These are phyloP conservation scores for Stylosanthes scabra DNA, from an alignment of 331 rosid species.

Conservation along the genomic window DNA sequence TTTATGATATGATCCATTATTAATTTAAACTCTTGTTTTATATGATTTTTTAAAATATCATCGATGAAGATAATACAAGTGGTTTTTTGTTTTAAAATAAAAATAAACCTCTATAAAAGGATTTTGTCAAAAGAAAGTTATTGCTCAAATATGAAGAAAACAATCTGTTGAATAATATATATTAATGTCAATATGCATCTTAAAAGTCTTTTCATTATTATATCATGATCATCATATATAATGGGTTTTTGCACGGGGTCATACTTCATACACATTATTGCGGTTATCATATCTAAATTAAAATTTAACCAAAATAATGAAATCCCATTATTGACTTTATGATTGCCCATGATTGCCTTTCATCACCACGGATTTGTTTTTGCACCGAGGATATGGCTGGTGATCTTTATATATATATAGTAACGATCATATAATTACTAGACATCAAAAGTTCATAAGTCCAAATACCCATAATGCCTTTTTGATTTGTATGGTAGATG, in stretches of 20 bases:
- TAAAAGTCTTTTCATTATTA: conserved; percentile 44
- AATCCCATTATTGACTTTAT: conserved; percentile 52
- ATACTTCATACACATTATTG: conserved; percentile 19
- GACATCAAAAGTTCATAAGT: conserved; percentile 9
- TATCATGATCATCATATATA: conserved; percentile 32
- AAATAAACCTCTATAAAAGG: no score
- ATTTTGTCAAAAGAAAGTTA: conserved; percentile 40
- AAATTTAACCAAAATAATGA: conserved; percentile 34
- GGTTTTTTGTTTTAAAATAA: neutral
- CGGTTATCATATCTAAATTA: conserved; percentile 45
- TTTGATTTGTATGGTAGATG: conserved; percentile 30
- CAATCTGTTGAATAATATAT: conserved; percentile 49
- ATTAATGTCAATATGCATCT: conserved; percentile 39
- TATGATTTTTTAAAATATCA: no score
- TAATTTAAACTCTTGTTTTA: no score
- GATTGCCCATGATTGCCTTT: conserved; percentile 45
- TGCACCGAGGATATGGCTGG: neutral
- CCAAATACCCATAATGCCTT: conserved; percentile 22
- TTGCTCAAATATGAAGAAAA: conserved; percentile 53
- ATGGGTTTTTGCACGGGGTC: conserved; percentile 55
- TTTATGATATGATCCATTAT: no score
- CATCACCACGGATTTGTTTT: neutral
- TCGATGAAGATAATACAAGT: no score
- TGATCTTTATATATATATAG: no score
- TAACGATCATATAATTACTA: no score